Conservation (phyloP, 129 eudicot genomes). For the Sambucus nigra region DNA sequence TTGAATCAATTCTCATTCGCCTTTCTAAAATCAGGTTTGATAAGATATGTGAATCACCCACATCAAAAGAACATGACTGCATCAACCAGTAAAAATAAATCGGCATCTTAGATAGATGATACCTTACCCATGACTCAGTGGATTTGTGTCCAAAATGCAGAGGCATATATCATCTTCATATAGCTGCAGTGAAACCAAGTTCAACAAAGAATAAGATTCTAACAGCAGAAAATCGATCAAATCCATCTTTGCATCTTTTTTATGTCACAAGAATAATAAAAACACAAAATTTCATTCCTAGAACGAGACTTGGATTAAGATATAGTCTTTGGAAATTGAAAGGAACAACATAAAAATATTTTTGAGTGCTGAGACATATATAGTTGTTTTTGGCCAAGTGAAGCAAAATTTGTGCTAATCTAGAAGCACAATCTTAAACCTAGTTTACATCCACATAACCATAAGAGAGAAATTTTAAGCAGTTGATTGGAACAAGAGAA, state of each 20-base stretch:
- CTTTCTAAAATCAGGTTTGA: not conserved
- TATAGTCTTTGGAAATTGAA: no score
- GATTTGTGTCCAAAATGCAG: constrained; percentile 85
- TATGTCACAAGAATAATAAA: not conserved
- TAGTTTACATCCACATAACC: no score
- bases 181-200: constrained; percentile 40
- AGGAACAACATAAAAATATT: no score
- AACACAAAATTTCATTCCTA: not conserved
- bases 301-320: no score
- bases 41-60: not conserved
- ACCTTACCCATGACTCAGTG: constrained; percentile 96
- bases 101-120: constrained; percentile 21
- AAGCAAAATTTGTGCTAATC: no score
- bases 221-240: not conserved
- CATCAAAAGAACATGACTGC: constrained; percentile 3
- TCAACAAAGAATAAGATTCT: constrained; percentile 12
- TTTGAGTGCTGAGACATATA: no score
- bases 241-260: not conserved
- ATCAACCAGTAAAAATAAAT: not conserved
- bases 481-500: no score
- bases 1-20: no score
- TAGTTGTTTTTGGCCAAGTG: no score
- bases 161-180: constrained; percentile 86
- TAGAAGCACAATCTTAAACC: no score
- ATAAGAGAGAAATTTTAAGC: no score